Evolutionary conservation across 805 yeast species (phyloP), one percentile per base, ranked within the genome.

Genomic region (Kodamaea nitidulidarum): DNA sequence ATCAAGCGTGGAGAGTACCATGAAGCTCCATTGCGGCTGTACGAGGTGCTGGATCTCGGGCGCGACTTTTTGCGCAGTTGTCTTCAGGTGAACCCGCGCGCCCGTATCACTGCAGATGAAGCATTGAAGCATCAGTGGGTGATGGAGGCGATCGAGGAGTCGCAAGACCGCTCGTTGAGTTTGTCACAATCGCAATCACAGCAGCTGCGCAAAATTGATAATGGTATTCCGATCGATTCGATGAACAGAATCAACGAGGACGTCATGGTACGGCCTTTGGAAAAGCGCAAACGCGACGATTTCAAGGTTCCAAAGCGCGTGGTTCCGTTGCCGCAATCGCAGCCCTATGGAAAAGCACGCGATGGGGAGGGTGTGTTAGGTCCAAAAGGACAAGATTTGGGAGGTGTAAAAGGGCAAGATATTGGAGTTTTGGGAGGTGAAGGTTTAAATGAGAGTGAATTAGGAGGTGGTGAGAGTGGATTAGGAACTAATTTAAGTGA

Each of bases 61-160:
- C 64, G 82, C 25, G 82, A 79, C 47, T 91, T 93, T 50, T 67
- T 93, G 24, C 75, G 74, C 39, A 60, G 79, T 15, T 65, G 95
- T 42, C 68, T 93, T 11, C 84, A 83, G 53, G 88, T 84, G 2
- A 83, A 88, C 54, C 95, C 95, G 1, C 62, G 71, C 25, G 58
- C 73, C 28, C 71, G 98, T 44, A 72, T 85, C 14, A 78, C 82
- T 14, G 96, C 98, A 0, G 66, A 67, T 5, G 77, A 75, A 40
- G 97, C 97, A 0, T 67, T 91, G 33, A 56, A 66, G 14, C 95
- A 88, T 56, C 82, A 83, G 3, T 93, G 98, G 98, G 67, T 91
- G n/a, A 58, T 47, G 14, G 69, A 52, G 11, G 58, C 55, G 2
- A 59, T 45, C 33, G 53, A 51, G 28, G 55, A 52, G 16, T 49